Evolutionary conservation across 2,329 filamentous ascomycete species (phyloP), one percentile per base, ranked within the genome.

Genomic region (Lasiodiplodia sp.): DNA sequence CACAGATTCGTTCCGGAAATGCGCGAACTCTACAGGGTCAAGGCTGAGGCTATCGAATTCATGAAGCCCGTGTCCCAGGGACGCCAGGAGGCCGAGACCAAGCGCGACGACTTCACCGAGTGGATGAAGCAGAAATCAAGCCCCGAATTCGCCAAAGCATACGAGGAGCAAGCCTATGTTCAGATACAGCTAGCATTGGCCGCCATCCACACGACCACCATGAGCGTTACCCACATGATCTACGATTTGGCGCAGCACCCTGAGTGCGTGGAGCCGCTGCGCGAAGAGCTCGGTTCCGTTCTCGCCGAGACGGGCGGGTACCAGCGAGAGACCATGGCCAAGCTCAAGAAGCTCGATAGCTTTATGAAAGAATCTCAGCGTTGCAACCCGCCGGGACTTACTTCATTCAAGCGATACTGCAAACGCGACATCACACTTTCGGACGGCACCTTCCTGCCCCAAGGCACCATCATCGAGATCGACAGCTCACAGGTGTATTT

Each of bases 121-220:
- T 68, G 60, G 60, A 64, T 60, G 55, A 68, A 44, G 25, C 31
- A 47, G 40, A 69, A 57, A 18, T 69, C 31, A 56, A 69, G 34
- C 21, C 37, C 47, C 56, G 67, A 62, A 62, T 72, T 63, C 37
- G 68, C 38, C 51, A 72, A 47, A 23, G 64, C 64, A 25, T 68
- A 68, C 34, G 60, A 23, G 14, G 44, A 44, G 4, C 47, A 65
- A 21, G 52, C 58, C 11, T 69, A 70, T 18, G 31, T 44, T 18
- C 69, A 69, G 23, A 64, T 70, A 2, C 25, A 64, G 2, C 56
- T 72, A 8, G 69, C 64, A 44, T 63, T 70, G 56, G 74, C 71
- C 16, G 72, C 71, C 23, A 69, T 74, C 12, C 75, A 76, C 57
- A 74, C 73, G 1, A 70, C 73, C 12, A 55, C 71, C 7, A 74